A percentile compares a stretch with the other conserved stretches of the same genome.
Evolutionary conservation across 2,329 filamentous ascomycete species (phyloP).

Genomic region (Cylindrodendrum hubeiense): DNA sequence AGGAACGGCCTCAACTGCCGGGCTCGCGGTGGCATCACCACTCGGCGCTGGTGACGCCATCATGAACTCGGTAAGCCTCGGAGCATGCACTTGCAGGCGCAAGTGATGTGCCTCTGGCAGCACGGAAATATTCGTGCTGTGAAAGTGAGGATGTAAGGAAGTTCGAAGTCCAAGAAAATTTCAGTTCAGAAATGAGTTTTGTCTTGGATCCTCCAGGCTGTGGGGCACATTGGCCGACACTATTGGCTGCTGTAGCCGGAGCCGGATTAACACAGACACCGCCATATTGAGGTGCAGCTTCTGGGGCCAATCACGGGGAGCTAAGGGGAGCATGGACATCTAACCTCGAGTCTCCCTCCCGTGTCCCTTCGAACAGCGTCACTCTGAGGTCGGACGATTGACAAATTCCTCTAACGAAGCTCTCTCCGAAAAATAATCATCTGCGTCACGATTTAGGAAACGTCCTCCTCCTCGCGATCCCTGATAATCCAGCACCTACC

Average conservation of each 20-base stretch:
- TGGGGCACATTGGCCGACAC: conserved; percentile 10
- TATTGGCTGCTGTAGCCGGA: neutral
- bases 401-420: conserved; percentile 7
- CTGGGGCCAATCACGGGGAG: conserved; percentile 36
- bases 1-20: conserved; percentile 33
- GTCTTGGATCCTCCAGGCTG: conserved; percentile 32
- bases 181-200: conserved; percentile 37
- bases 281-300: neutral
- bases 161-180: conserved; percentile 35
- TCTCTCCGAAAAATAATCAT: neutral
- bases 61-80: conserved; percentile 29
- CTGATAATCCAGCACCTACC: neutral
- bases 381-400: conserved; percentile 25
- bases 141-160: conserved; percentile 36
- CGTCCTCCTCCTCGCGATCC: conserved; percentile 17
- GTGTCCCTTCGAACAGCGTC: conserved; percentile 35
- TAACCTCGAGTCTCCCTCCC: conserved; percentile 33
- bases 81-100: conserved; percentile 43
- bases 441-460: neutral
- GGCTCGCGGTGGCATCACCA: conserved; percentile 34
- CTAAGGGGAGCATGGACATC: conserved; percentile 12
- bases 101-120: conserved; percentile 34
- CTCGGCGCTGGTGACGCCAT: conserved; percentile 43
- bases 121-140: conserved; percentile 29
- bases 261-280: conserved; percentile 28